phyloP scores from a whole-genome alignment of 108 stramenopile genomes.

The Pseudonitzschia pungens region DNA sequence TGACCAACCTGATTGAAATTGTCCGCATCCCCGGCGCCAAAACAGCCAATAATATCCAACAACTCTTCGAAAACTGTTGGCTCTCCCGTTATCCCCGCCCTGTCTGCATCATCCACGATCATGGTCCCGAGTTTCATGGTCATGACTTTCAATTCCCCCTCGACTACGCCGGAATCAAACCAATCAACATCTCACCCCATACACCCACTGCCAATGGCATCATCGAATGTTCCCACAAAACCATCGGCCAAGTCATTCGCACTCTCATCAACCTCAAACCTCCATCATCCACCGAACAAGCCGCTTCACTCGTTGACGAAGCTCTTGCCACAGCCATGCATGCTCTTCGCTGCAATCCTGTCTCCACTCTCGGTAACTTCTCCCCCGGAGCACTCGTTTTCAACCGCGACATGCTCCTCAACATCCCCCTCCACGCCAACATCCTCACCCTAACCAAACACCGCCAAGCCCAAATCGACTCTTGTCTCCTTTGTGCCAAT shows the following conservation, averaged over 20 bases:
- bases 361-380: background rate
- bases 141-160: slow-evolving; percentile 29
- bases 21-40: slow-evolving; percentile 23
- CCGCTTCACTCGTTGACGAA: background rate
- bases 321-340: slow-evolving; percentile 26
- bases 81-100: slow-evolving; percentile 37
- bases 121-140: slow-evolving; percentile 36
- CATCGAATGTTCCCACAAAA: slow-evolving; percentile 37
- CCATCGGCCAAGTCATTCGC: slow-evolving; percentile 34
- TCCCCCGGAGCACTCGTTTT: slow-evolving; percentile 47
- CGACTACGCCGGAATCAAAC: slow-evolving; percentile 9
- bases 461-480: background rate
- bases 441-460: background rate
- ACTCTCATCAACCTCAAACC: background rate
- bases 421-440: slow-evolving; percentile 24
- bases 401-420: slow-evolving; percentile 42
- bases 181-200: slow-evolving; percentile 18
- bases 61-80: slow-evolving; percentile 26
- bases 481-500: background rate
- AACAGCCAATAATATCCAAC: slow-evolving; percentile 6
- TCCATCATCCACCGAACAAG: background rate
- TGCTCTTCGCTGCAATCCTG: slow-evolving; percentile 20
- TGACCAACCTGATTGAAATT: slow-evolving; percentile 30
- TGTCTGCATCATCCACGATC: slow-evolving; percentile 24
- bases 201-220: slow-evolving; percentile 47